Base-by-base conservation (phyloP, 2,329 filamentous ascomycete species). In the Aschersonia sp. region DNA sequence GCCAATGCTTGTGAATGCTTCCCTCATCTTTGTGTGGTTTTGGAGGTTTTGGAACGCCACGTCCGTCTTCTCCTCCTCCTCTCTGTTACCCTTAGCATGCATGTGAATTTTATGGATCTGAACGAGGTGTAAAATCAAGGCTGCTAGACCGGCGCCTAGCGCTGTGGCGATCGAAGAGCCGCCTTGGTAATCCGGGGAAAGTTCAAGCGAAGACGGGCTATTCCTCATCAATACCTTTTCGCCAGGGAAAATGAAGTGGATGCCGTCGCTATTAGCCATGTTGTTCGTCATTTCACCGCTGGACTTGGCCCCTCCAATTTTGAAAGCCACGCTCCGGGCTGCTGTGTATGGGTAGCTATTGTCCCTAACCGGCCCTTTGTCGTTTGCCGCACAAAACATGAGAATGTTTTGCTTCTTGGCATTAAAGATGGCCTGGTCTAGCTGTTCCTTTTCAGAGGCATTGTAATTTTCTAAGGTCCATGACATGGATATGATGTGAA, bases 401-500 rank as follows among this genome's bases (percentile, higher is more conserved):
- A 67, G 54, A 5, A 67, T 67, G 6, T 57, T 48, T 0, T 63
- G 63, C 2, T 51, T 53, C 12, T 50, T 42, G 30, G 54, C 51
- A 1, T 52, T 44, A 0, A 42, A 41, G 31, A 67, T 57, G 10
- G 63, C 62, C 0, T 47, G 31, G 7, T 58, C 51, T 1, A 65
- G 58, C 5, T 41, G 9, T 53, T 49, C n/a, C 42, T 47, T 50
- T 44, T 51, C 51, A 42, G 40, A 42, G 11, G 2, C 14, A 12
- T 42, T 42, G 40, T 4, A 42, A 11, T 42, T 42, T 2, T 42
- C 2, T 1, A n/a, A 22, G 40, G 40, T 50, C 63, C 62, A 67
- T 1, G 59, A 62, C 59, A 66, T 66, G 44, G 60, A 64, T 44
- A 67, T 66, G 40, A 65, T 60, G 39, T 64, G 53, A 0, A 65